Conservation (phyloP, 306 rosid genomes). For the Quercus wislizeni region DNA sequence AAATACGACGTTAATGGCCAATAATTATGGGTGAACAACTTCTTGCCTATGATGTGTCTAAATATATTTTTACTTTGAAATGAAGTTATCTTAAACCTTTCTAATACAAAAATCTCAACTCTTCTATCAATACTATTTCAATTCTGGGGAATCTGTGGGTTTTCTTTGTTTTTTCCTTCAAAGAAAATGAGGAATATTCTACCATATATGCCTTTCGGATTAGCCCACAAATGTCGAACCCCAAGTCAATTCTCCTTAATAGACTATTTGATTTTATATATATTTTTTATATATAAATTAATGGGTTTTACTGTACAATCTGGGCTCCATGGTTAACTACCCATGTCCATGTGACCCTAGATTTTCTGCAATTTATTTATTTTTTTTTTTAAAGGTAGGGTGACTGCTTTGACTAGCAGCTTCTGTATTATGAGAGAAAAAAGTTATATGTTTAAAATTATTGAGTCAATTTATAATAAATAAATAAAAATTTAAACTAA, state of each 20-base stretch:
- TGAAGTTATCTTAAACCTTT: no score
- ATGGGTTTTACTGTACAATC: background rate
- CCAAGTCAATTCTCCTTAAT: slow-evolving; percentile 26
- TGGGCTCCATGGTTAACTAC: background rate
- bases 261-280: background rate
- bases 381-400: background rate
- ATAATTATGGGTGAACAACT: no score
- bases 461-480: no score
- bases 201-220: slow-evolving; percentile 32
- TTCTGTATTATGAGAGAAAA: no score
- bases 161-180: background rate
- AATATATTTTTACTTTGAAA: no score
- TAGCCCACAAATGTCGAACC: slow-evolving; percentile 17
- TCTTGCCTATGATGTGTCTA: no score
- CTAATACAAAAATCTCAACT: no score
- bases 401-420: background rate
- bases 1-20: no score
- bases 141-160: background rate
- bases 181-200: slow-evolving; percentile 36
- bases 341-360: background rate
- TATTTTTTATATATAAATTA: background rate
- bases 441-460: no score
- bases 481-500: no score
- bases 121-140: background rate
- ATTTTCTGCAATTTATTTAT: background rate